Percentiles rank a stretch among this genome's conserved stretches.
Conservation (phyloP, 139 green algal genomes). For the Desmodesmus armatus region DNA sequence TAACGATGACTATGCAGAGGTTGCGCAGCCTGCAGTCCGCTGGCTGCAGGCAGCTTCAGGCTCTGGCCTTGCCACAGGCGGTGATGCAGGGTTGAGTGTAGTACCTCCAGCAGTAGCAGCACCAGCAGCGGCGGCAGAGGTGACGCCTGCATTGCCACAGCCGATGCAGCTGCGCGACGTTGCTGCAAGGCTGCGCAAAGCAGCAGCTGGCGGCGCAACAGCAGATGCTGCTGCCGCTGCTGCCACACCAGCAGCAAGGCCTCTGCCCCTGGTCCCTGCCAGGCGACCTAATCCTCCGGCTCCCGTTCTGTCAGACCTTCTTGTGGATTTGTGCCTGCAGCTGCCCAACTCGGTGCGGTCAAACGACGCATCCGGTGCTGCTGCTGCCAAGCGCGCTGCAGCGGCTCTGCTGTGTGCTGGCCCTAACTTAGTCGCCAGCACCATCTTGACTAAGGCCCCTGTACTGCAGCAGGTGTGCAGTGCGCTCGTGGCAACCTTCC, state of each 20-base stretch:
- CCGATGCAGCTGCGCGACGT: too few relatives aligned
- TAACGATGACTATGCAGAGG: constrained; percentile 75
- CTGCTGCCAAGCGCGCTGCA: constrained; percentile 62
- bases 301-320: constrained; percentile 18
- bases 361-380: constrained; percentile 50
- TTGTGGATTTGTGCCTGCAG: constrained; percentile 47
- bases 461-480: constrained; percentile 43
- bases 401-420: constrained; percentile 62
- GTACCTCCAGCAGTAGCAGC: constrained; percentile 33
- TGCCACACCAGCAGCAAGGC: constrained; percentile 9
- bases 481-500: constrained; percentile 59
- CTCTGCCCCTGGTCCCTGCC: constrained; percentile 13
- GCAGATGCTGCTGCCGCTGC: background rate
- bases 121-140: constrained; percentile 8
- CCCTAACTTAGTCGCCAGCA: background rate
- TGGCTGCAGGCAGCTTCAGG: constrained; percentile 48
- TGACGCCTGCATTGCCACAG: too few relatives aligned
- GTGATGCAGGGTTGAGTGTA: too few relatives aligned
- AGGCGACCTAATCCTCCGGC: too few relatives aligned
- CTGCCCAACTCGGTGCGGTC: constrained; percentile 54
- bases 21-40: constrained; percentile 38
- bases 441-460: constrained; percentile 35
- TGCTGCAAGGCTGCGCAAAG: too few relatives aligned
- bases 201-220: too few relatives aligned
- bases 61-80: background rate